Evolutionary conservation across 768 basidiomycete species (phyloP).

Genomic region (Amanita polypyramis): DNA sequence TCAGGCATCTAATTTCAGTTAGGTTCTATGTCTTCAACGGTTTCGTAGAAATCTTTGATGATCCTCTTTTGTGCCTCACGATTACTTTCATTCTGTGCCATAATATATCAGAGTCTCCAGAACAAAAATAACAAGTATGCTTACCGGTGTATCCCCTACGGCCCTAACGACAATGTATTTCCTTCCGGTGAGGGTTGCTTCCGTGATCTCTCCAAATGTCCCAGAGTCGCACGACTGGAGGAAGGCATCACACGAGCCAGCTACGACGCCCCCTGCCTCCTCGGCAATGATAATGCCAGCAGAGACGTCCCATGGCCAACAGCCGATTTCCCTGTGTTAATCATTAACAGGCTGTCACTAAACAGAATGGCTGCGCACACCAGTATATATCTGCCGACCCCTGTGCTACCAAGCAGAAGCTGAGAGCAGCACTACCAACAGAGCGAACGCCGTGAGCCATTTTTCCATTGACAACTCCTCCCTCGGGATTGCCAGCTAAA

Average conservation of each 20-base stretch:
- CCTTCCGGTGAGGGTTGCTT: slow-evolving; percentile 63
- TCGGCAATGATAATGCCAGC: slow-evolving; percentile 87
- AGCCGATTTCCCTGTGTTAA: slow-evolving; percentile 64
- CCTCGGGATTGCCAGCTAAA: slow-evolving; percentile 61
- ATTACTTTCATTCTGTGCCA: slow-evolving; percentile 44
- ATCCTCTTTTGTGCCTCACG: slow-evolving; percentile 68
- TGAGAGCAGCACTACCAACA: slow-evolving; percentile 76
- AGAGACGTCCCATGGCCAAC: slow-evolving; percentile 81
- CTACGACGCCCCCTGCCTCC: slow-evolving; percentile 78
- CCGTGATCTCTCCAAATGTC: slow-evolving; percentile 53
- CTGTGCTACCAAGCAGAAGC: slow-evolving; percentile 78
- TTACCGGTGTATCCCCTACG: slow-evolving; percentile 47
- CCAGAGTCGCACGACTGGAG: slow-evolving; percentile 22
- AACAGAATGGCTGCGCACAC: slow-evolving; percentile 28
- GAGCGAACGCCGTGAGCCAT: slow-evolving; percentile 84
- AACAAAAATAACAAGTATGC: slow-evolving; percentile 12
- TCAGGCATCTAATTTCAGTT: slow-evolving; percentile 22
- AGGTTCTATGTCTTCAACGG: slow-evolving; percentile 59
- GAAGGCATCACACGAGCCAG: slow-evolving; percentile 51
- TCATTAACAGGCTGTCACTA: neutral
- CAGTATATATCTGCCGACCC: slow-evolving; percentile 85
- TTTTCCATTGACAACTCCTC: slow-evolving; percentile 55
- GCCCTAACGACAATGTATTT: slow-evolving; percentile 74
- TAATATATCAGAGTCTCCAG: slow-evolving; percentile 1
- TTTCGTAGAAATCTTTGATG: slow-evolving; percentile 79